phyloP scores from a whole-genome alignment of 768 basidiomycete genomes.

The Collybiopsis confluens region DNA sequence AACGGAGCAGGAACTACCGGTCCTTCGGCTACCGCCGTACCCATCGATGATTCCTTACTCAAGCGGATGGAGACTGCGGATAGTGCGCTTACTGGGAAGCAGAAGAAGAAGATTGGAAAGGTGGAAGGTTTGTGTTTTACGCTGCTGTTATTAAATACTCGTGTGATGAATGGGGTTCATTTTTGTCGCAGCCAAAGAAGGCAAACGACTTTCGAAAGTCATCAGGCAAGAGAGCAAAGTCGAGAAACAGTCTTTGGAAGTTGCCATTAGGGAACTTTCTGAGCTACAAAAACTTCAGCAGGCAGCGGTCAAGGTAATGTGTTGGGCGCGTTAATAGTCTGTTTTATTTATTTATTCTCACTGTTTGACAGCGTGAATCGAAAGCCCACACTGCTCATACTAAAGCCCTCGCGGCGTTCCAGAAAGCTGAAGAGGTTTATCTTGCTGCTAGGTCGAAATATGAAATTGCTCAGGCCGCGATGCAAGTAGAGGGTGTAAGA shows the following conservation, averaged over 20 bases:
- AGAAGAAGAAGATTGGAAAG: slow-evolving; percentile 47
- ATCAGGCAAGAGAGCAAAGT: slow-evolving; percentile 66
- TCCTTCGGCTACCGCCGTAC: slow-evolving; percentile 36
- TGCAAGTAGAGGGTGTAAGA: slow-evolving; percentile 33
- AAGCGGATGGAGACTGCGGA: slow-evolving; percentile 45
- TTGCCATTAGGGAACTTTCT: slow-evolving; percentile 61
- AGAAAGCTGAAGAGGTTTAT: slow-evolving; percentile 60
- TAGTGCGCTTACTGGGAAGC: slow-evolving; percentile 41
- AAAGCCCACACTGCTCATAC: slow-evolving; percentile 50
- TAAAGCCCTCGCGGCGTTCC: slow-evolving; percentile 50
- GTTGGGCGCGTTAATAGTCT: slow-evolving; percentile 6
- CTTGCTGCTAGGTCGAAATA: slow-evolving; percentile 59
- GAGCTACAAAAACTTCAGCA: slow-evolving; percentile 71
- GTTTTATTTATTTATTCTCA: slow-evolving; percentile 2
- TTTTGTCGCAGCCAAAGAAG: slow-evolving; percentile 44
- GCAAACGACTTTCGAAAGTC: slow-evolving; percentile 60
- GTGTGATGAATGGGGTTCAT: background rate
- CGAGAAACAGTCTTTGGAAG: slow-evolving; percentile 57
- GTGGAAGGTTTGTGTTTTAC: slow-evolving; percentile 40
- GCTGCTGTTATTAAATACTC: background rate
- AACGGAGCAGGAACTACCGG: slow-evolving; percentile 53
- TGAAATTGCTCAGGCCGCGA: slow-evolving; percentile 45
- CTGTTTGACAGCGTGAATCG: slow-evolving; percentile 44
- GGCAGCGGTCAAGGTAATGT: slow-evolving; percentile 54
- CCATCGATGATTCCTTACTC: slow-evolving; percentile 33